Percentiles rank a stretch among this genome's conserved stretches.
Conservation (phyloP, 2,329 filamentous ascomycete genomes). For the Drechslerella coelobrocha region DNA sequence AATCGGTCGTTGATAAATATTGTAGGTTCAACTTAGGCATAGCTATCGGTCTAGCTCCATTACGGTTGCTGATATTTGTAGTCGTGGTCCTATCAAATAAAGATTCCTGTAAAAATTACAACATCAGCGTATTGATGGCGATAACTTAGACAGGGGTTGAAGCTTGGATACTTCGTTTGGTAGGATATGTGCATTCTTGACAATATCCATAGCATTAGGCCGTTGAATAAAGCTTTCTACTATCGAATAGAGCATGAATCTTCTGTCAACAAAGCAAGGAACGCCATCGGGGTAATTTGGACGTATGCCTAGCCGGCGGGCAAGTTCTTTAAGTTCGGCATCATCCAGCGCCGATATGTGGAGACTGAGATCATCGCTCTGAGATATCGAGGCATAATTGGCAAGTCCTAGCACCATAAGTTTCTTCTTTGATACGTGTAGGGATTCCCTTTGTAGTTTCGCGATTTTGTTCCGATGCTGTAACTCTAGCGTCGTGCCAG, state of each 20-base stretch:
- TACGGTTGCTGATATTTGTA: slow-evolving; percentile 81
- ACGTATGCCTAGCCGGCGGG: slow-evolving; percentile 75
- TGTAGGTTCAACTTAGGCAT: slow-evolving; percentile 95
- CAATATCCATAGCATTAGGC: slow-evolving; percentile 80
- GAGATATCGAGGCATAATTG: slow-evolving; percentile 87
- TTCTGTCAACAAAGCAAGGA: slow-evolving; percentile 69
- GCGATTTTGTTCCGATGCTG: slow-evolving; percentile 71
- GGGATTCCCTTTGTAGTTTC: slow-evolving; percentile 68
- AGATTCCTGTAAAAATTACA: slow-evolving; percentile 56
- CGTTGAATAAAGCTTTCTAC: slow-evolving; percentile 76
- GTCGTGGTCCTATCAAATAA: slow-evolving; percentile 78
- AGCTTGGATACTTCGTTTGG: slow-evolving; percentile 73
- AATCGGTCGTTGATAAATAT: slow-evolving; percentile 92
- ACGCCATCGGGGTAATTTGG: slow-evolving; percentile 79
- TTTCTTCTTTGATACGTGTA: slow-evolving; percentile 49
- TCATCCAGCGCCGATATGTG: slow-evolving; percentile 77
- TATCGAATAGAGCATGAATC: slow-evolving; percentile 74
- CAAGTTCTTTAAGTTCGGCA: slow-evolving; percentile 74
- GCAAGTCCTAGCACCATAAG: slow-evolving; percentile 88
- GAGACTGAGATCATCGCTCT: slow-evolving; percentile 76
- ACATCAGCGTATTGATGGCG: neutral
- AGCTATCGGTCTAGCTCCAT: slow-evolving; percentile 84
- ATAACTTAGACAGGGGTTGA: neutral
- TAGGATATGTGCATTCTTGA: slow-evolving; percentile 74
- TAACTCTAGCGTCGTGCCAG: slow-evolving; percentile 78